Percentiles rank a stretch among this genome's conserved stretches.
Conservation (phyloP, 2,329 filamentous ascomycete species). For the Botryosphaeria dothidea region DNA sequence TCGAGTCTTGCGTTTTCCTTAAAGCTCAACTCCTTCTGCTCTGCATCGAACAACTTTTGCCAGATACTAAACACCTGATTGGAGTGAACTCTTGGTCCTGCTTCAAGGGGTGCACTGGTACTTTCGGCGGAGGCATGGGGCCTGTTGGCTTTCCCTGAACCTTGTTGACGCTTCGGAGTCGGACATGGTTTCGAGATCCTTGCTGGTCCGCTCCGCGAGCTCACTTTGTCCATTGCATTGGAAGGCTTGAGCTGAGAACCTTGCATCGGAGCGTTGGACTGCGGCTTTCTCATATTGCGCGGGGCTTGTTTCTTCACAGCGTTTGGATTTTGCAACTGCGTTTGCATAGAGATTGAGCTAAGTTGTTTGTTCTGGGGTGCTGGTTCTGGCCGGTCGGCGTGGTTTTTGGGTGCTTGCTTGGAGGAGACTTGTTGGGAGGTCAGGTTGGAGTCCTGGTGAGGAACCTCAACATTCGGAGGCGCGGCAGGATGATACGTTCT, state of each 20-base stretch:
- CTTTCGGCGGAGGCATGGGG: background rate
- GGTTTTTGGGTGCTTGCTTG: too few relatives aligned
- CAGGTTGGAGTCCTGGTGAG: too few relatives aligned
- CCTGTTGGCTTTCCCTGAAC: background rate
- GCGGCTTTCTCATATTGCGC: background rate
- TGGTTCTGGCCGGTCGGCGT: too few relatives aligned
- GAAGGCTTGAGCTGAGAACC: background rate
- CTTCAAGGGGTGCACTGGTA: too few relatives aligned
- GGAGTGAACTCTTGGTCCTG: background rate
- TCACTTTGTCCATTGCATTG: background rate
- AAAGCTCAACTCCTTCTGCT: background rate
- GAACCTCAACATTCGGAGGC: too few relatives aligned
- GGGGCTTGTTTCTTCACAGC: background rate
- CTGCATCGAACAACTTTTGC: background rate
- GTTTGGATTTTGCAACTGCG: background rate
- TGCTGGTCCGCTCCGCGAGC: background rate
- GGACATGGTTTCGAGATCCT: background rate
- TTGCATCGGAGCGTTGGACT: background rate
- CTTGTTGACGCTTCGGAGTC: background rate
- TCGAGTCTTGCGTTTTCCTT: background rate
- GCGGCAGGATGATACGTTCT: background rate
- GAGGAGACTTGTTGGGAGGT: too few relatives aligned
- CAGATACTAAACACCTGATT: background rate
- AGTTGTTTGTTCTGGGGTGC: background rate
- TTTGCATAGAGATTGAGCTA: too few relatives aligned